Evolutionary conservation across 768 basidiomycete species (phyloP).

Genomic region (Coprinopsis marcescibilis): DNA sequence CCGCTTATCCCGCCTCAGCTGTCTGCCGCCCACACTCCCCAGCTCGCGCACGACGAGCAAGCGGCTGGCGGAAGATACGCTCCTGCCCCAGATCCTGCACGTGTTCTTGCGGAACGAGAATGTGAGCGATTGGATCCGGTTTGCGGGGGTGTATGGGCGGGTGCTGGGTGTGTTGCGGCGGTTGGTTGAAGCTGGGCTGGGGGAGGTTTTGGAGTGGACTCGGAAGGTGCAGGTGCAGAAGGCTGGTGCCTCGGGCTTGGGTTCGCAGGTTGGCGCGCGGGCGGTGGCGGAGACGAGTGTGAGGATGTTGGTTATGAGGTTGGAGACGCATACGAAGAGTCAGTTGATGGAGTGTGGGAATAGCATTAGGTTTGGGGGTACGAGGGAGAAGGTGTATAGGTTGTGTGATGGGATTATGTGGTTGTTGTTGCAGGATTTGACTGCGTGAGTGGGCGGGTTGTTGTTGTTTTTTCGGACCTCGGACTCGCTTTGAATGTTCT

Average conservation of each 20-base stretch:
- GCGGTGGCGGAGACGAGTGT: neutral
- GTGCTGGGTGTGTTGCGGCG: conserved; percentile 24
- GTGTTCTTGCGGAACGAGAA: conserved; percentile 26
- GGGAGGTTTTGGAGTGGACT: conserved; percentile 17
- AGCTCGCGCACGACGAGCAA: too few relatives aligned
- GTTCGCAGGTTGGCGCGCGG: neutral
- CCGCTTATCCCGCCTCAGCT: neutral
- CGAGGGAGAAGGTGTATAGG: conserved; percentile 31
- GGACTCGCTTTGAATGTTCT: too few relatives aligned
- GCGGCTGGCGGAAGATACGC: too few relatives aligned
- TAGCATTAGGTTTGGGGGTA: conserved; percentile 27
- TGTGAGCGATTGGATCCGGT: conserved; percentile 30
- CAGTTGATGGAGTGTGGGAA: conserved; percentile 25
- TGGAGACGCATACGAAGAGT: conserved; percentile 18
- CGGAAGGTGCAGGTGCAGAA: neutral
- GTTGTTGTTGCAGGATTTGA: conserved; percentile 29
- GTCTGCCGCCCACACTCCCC: too few relatives aligned
- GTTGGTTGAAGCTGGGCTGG: conserved; percentile 13
- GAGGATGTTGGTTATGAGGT: conserved; percentile 20
- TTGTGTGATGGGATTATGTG: conserved; percentile 35
- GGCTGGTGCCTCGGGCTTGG: neutral
- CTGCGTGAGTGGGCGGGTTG: conserved; percentile 3
- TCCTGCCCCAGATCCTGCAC: conserved; percentile 28
- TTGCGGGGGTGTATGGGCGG: conserved; percentile 26
- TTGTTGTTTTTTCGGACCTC: too few relatives aligned